Percentiles rank a stretch among this genome's conserved stretches.
Conservation (phyloP, 2,329 filamentous ascomycete species). For the Trichoderma sp. region DNA sequence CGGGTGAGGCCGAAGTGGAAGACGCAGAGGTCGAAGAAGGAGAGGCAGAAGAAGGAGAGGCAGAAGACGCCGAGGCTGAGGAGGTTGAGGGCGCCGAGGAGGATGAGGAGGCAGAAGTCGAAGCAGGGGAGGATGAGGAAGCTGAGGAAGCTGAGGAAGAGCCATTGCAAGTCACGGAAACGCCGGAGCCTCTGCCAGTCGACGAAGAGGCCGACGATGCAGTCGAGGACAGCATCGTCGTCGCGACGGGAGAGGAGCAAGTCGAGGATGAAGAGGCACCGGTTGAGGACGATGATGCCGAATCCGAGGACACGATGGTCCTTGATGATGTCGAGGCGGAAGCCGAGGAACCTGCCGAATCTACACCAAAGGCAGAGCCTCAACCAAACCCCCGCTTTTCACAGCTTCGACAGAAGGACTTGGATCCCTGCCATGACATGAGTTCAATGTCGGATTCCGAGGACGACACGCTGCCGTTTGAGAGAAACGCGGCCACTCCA, state of each 20-base stretch:
- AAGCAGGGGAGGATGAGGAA: conserved; percentile 35
- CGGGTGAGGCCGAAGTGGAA: neutral
- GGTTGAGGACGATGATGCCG: conserved; percentile 29
- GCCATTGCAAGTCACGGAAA: neutral
- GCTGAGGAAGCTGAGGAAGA: neutral
- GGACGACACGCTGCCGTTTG: conserved; percentile 48
- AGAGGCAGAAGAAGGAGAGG: neutral
- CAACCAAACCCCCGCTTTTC: conserved; percentile 34
- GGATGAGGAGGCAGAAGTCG: conserved; percentile 10
- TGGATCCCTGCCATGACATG: conserved; percentile 46
- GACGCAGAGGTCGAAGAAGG: neutral
- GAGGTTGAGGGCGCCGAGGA: conserved; percentile 3
- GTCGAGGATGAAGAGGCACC: conserved; percentile 27
- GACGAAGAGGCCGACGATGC: conserved; percentile 25
- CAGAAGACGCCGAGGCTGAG: conserved; percentile 36
- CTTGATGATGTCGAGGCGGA: conserved; percentile 32
- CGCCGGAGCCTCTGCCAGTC: conserved; percentile 19
- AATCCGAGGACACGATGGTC: conserved; percentile 33
- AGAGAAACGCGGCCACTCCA: conserved; percentile 48
- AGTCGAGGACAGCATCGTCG: conserved; percentile 30
- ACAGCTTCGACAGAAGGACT: conserved; percentile 52
- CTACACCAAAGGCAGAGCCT: conserved; percentile 10
- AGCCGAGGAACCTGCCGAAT: conserved; percentile 29
- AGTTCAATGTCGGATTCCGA: conserved; percentile 60
- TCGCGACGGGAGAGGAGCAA: conserved; percentile 11